Conservation (phyloP, 1,139 yeast species). For the Saccharomycopsis phalli region DNA sequence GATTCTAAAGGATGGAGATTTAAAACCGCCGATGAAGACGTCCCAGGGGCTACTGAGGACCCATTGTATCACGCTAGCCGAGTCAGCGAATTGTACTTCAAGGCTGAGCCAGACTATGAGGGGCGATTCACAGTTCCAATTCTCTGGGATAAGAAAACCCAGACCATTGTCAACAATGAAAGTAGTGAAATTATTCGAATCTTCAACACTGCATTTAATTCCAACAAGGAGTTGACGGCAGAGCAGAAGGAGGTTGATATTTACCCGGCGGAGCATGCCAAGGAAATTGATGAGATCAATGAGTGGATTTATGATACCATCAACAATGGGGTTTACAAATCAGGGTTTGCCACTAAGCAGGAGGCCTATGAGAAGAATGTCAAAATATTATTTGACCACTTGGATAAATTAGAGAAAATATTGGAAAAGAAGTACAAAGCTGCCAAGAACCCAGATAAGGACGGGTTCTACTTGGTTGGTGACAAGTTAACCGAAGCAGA, state of each 20-base stretch:
- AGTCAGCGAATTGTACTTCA: slow-evolving; percentile 62
- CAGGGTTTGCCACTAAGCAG: slow-evolving; percentile 84
- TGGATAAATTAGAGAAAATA: slow-evolving; percentile 68
- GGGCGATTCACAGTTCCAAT: slow-evolving; percentile 92
- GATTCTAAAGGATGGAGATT: slow-evolving; percentile 86
- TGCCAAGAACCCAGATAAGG: slow-evolving; percentile 24
- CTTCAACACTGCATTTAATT: slow-evolving; percentile 63
- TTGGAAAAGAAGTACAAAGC: slow-evolving; percentile 31
- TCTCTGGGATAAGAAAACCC: slow-evolving; percentile 76
- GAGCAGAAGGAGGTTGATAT: slow-evolving; percentile 45
- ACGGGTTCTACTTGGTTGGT: slow-evolving; percentile 49
- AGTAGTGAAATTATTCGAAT: slow-evolving; percentile 83
- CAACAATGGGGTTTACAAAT: slow-evolving; percentile 90
- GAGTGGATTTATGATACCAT: slow-evolving; percentile 79
- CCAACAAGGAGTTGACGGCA: slow-evolving; percentile 37
- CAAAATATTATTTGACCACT: slow-evolving; percentile 50
- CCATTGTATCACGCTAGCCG: slow-evolving; percentile 53
- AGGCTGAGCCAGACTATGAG: slow-evolving; percentile 63
- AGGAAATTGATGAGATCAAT: slow-evolving; percentile 66
- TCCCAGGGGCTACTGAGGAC: slow-evolving; percentile 50
- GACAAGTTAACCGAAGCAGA: slow-evolving; percentile 81
- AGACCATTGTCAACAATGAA: slow-evolving; percentile 85
- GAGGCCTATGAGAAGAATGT: slow-evolving; percentile 76
- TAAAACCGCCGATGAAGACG: slow-evolving; percentile 34
- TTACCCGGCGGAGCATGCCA: slow-evolving; percentile 48